Evolutionary conservation across 2,329 filamentous ascomycete species (phyloP).

Genomic region (Dothistroma septosporum): DNA sequence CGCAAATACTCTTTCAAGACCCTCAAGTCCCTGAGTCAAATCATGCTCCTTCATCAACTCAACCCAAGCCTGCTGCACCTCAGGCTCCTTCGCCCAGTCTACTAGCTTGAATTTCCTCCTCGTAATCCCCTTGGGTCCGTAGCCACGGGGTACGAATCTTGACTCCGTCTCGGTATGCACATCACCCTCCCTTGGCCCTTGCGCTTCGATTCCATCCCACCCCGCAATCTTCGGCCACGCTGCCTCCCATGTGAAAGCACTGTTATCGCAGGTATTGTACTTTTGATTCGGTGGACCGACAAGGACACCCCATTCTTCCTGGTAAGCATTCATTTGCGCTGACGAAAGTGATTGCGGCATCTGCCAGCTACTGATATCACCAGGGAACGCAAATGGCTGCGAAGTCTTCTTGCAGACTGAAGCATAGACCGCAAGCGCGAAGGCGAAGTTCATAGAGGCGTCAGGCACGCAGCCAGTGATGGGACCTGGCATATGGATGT

Average conservation of each 20-base stretch:
- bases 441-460: conserved; percentile 49
- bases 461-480: conserved; percentile 46
- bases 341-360: conserved; percentile 39
- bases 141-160: conserved; percentile 27
- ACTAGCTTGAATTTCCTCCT: conserved; percentile 26
- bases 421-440: conserved; percentile 50
- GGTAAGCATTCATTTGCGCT: conserved; percentile 48
- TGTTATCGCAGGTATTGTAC: conserved; percentile 50
- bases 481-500: conserved; percentile 46
- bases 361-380: conserved; percentile 46
- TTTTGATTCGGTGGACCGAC: conserved; percentile 41
- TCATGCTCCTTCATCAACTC: conserved; percentile 41
- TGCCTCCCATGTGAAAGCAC: conserved; percentile 47
- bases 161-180: conserved; percentile 25
- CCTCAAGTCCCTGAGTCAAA: conserved; percentile 35
- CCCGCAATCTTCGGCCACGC: conserved; percentile 47
- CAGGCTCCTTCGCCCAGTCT: conserved; percentile 46
- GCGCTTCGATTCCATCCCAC: conserved; percentile 41
- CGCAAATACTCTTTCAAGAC: conserved; percentile 47
- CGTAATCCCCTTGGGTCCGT: conserved; percentile 28
- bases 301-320: conserved; percentile 50
- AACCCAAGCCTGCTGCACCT: conserved; percentile 46
- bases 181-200: conserved; percentile 26
- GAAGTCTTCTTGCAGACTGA: conserved; percentile 43
- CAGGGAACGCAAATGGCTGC: conserved; percentile 44